Evolutionary conservation across 352 stramenopile species (phyloP), one percentile per base, ranked within the genome.

Genomic region (Pythium dissotocum): DNA sequence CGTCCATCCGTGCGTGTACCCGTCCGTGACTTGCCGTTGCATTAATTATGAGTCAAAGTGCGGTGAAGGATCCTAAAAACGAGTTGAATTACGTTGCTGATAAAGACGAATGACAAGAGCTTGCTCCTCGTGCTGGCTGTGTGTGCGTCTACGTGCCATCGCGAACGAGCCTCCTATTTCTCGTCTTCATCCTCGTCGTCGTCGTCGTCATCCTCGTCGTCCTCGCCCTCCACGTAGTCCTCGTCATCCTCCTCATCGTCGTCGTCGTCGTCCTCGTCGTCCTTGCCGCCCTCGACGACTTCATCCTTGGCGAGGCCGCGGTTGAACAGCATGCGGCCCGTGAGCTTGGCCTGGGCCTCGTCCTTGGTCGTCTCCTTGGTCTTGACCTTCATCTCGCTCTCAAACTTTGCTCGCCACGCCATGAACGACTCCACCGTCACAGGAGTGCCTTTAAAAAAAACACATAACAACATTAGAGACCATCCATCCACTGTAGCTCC

Each of bases 401-500:
- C 85, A 56, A 95, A 95, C 48, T 82, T 85, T 18, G 66, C 73
- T 61, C 83, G 86, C 87, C 87, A 95, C 16, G 69, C 80, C 26
- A 77, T 78, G 61, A 95, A 95, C 24, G 76, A 77, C 65, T 91
- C 83, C 35, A 93, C 74, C 56, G 85, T 95, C 32, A 95, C 87
- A n/a, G 87, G 84, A 2, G 83, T 93, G 49, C 85, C 84, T 86
- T 58, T 13, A 30, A 30, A 53, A 5, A 9, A 6, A 53, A 6
- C 32, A 26, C 21, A 16, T 26, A 51, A 24, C 42, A 12, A 51
- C 42, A 16, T 51, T 18, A 16, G 24, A 13, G 7, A 49, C 24
- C 6, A 12, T 44, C 36, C 8, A 44, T 12, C 36, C 21, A 24
- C 21, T 24, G 53, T 59, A 26, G 16, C 3, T 28, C 2, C n/a